Conservation (phyloP, 2,329 filamentous ascomycete species). For the Ambrosiella beaveri region DNA sequence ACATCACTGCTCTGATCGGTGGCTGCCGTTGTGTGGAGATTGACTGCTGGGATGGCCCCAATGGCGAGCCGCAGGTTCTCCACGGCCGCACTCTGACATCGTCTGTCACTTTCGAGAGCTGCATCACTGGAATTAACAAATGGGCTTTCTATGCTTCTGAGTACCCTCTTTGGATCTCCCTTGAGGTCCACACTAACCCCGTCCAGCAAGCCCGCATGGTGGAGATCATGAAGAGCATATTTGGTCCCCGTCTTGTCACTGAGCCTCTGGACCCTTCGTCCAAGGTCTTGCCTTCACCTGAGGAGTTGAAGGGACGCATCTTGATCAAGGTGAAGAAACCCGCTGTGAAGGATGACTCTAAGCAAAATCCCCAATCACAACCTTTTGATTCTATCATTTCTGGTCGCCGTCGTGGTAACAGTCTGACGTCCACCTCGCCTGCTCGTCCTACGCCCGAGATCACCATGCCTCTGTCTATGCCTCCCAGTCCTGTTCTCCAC, state of each 20-base stretch:
- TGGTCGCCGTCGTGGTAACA: slow-evolving; percentile 43
- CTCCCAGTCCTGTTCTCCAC: slow-evolving; percentile 36
- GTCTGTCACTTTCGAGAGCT: slow-evolving; percentile 76
- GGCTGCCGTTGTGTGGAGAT: slow-evolving; percentile 94
- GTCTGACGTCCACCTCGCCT: slow-evolving; percentile 43
- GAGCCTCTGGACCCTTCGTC: slow-evolving; percentile 54
- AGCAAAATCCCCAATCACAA: not conserved
- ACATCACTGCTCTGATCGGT: slow-evolving; percentile 72
- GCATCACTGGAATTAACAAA: slow-evolving; percentile 82
- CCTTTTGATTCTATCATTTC: slow-evolving; percentile 21
- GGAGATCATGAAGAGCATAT: slow-evolving; percentile 69
- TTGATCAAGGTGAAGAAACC: slow-evolving; percentile 90
- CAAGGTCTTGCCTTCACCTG: slow-evolving; percentile 62
- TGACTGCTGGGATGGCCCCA: slow-evolving; percentile 89
- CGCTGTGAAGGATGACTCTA: slow-evolving; percentile 25
- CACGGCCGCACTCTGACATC: slow-evolving; percentile 83
- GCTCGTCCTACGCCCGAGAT: slow-evolving; percentile 37
- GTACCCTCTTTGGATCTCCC: slow-evolving; percentile 82
- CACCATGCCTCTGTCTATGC: slow-evolving; percentile 33
- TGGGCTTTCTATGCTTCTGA: slow-evolving; percentile 81
- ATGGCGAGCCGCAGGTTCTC: slow-evolving; percentile 75
- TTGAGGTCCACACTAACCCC: slow-evolving; percentile 82
- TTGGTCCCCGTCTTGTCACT: slow-evolving; percentile 62
- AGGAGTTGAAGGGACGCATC: slow-evolving; percentile 67
- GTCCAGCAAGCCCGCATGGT: slow-evolving; percentile 79